Conservation (phyloP, 192 early-diverging fungal species). For the Entomortierella parvispora region DNA sequence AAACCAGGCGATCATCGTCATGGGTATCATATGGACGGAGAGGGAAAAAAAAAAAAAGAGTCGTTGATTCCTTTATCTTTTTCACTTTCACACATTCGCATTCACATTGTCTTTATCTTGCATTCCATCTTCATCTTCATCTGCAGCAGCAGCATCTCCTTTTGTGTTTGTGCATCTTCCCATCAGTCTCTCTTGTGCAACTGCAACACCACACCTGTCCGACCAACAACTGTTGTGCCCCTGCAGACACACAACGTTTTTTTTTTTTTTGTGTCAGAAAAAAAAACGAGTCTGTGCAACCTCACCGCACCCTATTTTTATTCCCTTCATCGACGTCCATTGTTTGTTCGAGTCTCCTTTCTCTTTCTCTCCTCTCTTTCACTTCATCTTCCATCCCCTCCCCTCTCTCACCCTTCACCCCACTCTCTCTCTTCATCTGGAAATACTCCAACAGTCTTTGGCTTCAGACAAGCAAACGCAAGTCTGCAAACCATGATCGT, state of each 20-base stretch:
- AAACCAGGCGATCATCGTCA: background rate
- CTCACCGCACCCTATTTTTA: background rate
- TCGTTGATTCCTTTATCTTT: background rate
- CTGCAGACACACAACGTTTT: too few relatives aligned
- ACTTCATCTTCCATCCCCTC: background rate
- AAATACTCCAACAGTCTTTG: too few relatives aligned
- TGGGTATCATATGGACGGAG: background rate
- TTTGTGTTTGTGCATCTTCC: too few relatives aligned
- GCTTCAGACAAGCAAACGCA: too few relatives aligned
- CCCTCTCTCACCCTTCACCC: background rate
- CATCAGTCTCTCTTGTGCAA: too few relatives aligned
- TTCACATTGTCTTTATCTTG: background rate
- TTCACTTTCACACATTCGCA: background rate
- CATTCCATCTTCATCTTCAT: background rate
- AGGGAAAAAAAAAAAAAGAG: background rate
- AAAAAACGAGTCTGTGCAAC: background rate
- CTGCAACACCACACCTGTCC: too few relatives aligned
- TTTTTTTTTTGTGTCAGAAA: too few relatives aligned
- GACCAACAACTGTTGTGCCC: too few relatives aligned
- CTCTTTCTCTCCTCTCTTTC: background rate
- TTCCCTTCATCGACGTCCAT: too few relatives aligned
- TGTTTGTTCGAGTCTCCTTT: too few relatives aligned
- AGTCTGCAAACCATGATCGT: conserved; percentile 15
- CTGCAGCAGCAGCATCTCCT: too few relatives aligned
- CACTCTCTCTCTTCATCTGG: background rate